phyloP scores from a whole-genome alignment of 495 filamentous ascomycete species.

The Hyaloscypha variabilis region DNA sequence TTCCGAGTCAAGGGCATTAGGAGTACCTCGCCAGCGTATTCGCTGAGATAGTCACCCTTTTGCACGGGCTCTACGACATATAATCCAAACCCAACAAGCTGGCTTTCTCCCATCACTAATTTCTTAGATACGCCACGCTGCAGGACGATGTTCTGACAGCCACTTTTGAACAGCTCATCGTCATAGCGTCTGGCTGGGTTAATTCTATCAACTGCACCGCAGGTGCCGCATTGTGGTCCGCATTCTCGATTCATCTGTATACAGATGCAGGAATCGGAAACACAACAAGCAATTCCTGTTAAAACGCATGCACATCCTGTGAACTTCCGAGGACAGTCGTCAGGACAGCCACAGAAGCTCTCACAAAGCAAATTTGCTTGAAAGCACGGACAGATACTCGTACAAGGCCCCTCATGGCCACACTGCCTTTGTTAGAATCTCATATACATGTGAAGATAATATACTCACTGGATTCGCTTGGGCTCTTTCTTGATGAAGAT shows the following conservation, averaged over 20 bases:
- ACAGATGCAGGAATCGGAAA: constrained; percentile 29
- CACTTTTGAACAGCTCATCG: constrained; percentile 46
- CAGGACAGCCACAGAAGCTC: constrained; percentile 63
- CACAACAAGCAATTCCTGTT: constrained; percentile 24
- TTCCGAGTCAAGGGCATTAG: not conserved
- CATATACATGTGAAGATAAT: not conserved
- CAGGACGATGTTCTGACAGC: constrained; percentile 64
- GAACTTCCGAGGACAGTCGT: constrained; percentile 63
- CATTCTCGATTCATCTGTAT: constrained; percentile 57
- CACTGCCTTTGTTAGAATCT: constrained; percentile 18
- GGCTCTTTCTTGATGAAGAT: constrained; percentile 27
- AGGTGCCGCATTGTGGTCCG: constrained; percentile 67
- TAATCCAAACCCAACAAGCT: constrained; percentile 66
- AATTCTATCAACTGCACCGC: constrained; percentile 63
- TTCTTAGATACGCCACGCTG: constrained; percentile 62
- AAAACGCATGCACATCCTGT: constrained; percentile 66
- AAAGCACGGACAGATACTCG: constrained; percentile 53
- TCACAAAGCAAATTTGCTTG: constrained; percentile 62
- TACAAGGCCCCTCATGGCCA: constrained; percentile 28
- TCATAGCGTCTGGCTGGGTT: constrained; percentile 62
- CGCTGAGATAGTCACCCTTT: constrained; percentile 64
- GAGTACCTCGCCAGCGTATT: constrained; percentile 66
- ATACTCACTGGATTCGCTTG: constrained; percentile 31
- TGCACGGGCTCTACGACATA: constrained; percentile 61
- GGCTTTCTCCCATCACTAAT: constrained; percentile 63